A percentile compares a stretch with the other conserved stretches of the same genome.
These are phyloP conservation scores for Incumbomyces delicatus DNA, from an alignment of 2,329 filamentous ascomycete genomes.

Conservation along the genomic window DNA sequence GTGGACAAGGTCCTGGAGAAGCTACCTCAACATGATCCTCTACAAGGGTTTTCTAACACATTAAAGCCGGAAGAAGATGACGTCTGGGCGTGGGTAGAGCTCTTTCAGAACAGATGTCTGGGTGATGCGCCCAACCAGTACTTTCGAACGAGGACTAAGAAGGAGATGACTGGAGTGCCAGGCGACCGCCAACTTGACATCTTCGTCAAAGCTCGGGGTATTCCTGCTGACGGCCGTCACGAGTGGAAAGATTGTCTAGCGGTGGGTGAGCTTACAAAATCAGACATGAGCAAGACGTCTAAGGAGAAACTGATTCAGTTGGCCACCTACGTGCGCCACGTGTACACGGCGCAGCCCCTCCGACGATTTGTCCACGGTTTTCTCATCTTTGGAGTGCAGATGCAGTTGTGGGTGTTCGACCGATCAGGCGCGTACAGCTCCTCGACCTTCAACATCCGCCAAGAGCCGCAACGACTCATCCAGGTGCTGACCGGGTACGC, in stretches of 20 bases:
- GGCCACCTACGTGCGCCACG: conserved; percentile 36
- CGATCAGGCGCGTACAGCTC: conserved; percentile 38
- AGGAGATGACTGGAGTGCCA: conserved; percentile 23
- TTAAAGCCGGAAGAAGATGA: neutral
- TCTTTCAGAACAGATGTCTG: neutral
- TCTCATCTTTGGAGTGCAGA: conserved; percentile 34
- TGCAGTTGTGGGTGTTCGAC: conserved; percentile 41
- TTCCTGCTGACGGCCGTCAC: neutral
- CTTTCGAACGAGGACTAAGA: neutral
- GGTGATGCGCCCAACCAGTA: neutral
- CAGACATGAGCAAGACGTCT: neutral
- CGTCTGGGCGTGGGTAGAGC: neutral
- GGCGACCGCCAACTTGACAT: conserved; percentile 28
- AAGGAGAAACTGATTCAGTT: conserved; percentile 31
- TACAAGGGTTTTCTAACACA: neutral
- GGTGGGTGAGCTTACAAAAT: neutral
- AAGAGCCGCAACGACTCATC: conserved; percentile 24
- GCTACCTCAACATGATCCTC: neutral
- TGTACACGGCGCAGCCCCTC: conserved; percentile 33
- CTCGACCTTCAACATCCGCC: conserved; percentile 34
- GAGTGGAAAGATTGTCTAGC: neutral
- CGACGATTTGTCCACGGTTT: conserved; percentile 41
- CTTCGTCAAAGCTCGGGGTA: conserved; percentile 8
- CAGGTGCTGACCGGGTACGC: conserved; percentile 23
- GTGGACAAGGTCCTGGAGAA: neutral